Percentiles rank a stretch among this genome's conserved stretches.
Evolutionary conservation across 257 asterid genomes (phyloP).

Genomic region (Leptodermis oblonga): DNA sequence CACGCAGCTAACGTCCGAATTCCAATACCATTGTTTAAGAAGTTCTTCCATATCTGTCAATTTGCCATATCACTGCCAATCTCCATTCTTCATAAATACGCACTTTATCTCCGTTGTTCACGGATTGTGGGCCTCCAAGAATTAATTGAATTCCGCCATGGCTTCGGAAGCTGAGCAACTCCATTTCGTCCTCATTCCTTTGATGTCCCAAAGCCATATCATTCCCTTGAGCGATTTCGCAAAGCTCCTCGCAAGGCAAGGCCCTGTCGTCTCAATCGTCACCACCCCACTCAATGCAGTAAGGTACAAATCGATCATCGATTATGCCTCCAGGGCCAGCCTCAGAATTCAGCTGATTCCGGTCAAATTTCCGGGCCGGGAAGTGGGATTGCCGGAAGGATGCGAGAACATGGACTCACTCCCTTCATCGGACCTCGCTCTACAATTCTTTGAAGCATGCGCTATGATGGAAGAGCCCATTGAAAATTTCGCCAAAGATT

Average conservation of each 20-base stretch:
- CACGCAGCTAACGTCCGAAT: no score
- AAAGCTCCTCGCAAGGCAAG: slow-evolving; percentile 35
- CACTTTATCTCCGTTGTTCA: not conserved
- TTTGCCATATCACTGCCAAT: not conserved
- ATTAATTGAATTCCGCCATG: no score
- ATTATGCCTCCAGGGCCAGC: slow-evolving; percentile 15
- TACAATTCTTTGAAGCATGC: slow-evolving; percentile 34
- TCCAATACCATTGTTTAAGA: no score
- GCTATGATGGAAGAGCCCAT: slow-evolving; percentile 30
- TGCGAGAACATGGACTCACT: slow-evolving; percentile 58
- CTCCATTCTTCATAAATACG: not conserved
- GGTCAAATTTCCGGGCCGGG: slow-evolving; percentile 42
- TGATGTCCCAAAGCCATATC: slow-evolving; percentile 61
- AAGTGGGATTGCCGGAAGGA: slow-evolving; percentile 51
- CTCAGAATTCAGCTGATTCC: slow-evolving; percentile 31
- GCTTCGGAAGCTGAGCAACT: slow-evolving; percentile 22
- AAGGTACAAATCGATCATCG: slow-evolving; percentile 26
- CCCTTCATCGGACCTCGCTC: slow-evolving; percentile 22
- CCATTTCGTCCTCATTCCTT: slow-evolving; percentile 49
- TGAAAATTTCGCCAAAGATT: slow-evolving; percentile 21
- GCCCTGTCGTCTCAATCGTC: slow-evolving; percentile 37
- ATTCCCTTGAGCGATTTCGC: slow-evolving; percentile 60
- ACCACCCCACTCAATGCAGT: slow-evolving; percentile 44
- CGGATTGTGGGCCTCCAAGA: no score
- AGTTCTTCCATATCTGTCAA: no score